Conservation (phyloP, 257 asterid genomes). For the Solanum microdontum region DNA sequence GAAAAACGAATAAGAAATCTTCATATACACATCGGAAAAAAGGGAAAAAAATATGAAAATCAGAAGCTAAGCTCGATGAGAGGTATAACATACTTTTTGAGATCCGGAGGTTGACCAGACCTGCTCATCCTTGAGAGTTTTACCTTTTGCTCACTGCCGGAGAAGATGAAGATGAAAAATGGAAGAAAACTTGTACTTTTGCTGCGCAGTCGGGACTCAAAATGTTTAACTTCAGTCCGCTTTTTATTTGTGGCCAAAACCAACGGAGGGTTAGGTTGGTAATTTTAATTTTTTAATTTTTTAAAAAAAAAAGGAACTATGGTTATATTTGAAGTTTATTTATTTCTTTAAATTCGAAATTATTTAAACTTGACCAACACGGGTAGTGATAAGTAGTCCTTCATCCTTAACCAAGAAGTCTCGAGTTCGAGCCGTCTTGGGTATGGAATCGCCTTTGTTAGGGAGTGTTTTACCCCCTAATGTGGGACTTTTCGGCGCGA, state of each 20-base stretch:
- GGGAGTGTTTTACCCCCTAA: rapidly evolving
- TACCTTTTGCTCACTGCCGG: not conserved
- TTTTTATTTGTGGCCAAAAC: not conserved
- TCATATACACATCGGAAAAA: not conserved
- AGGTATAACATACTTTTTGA: not conserved
- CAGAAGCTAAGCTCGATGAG: not conserved
- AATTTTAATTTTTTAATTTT: no score
- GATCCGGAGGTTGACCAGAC: conserved; percentile 4
- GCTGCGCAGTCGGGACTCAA: not conserved
- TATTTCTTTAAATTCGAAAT: no score
- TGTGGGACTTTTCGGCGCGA: rapidly evolving
- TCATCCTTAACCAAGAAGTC: no score
- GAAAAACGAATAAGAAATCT: not conserved
- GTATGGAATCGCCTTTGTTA: no score
- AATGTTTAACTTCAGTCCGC: not conserved
- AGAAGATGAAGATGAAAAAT: not conserved
- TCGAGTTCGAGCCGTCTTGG: no score
- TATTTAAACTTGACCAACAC: no score
- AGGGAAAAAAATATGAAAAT: not conserved
- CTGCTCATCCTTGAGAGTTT: not conserved
- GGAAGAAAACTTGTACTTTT: not conserved
- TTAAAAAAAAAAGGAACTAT: no score
- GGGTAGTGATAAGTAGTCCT: no score
- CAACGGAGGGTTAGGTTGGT: not conserved
- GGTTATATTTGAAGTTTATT: no score